Base-by-base conservation (phyloP, 495 filamentous ascomycete species). In the Hypoxylon fragiforme region DNA sequence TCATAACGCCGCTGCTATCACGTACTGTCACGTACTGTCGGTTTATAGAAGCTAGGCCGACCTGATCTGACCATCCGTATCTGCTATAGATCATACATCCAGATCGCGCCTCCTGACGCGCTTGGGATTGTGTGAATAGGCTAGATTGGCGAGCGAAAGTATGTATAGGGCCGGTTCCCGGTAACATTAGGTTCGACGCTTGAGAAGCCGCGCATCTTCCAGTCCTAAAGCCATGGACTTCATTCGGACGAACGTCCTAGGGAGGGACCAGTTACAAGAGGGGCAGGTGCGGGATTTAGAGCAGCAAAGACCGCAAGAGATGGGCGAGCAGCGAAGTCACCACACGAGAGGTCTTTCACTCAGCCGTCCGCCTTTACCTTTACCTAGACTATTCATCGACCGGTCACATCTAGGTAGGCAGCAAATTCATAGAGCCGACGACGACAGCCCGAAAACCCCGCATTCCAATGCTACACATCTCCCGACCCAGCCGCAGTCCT, bases 361-460 rank as follows among this genome's bases (percentile, higher is more conserved):
- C 11, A 44, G 44, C 31, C 68, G 70, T 18, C 71, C 71, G 1
- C 28, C 62, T 2, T 50, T 75, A 35, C 67, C 65, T 19, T 50
- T 55, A n/a, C n/a, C n/a, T n/a, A n/a, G n/a, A 28, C 51, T 74
- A 30, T 67, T 75, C 55, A 65, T 65, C 12, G 57, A 66, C 35
- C 64, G 63, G 34, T 61, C 54, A 7, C 65, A 50, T 28, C 54
- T 50, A 41, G 54, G 14, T 38, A 57, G 32, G 50, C 74, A 44
- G 52, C 67, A 66, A 21, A 62, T 62, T n/a, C 63, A 65, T 14
- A 44, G 44, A 26, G 8, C 32, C 16, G 58, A 62, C 12, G 50
- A 66, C 11, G 62, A 73, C 30, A 69, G 63, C 3, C 75, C 74
- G 20, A 80, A 81, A 57, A 67, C 70, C 2, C 73, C 77, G 19